These are phyloP conservation scores for Penicillium manginii DNA, from an alignment of 495 filamentous ascomycete genomes.

Conservation along the genomic window DNA sequence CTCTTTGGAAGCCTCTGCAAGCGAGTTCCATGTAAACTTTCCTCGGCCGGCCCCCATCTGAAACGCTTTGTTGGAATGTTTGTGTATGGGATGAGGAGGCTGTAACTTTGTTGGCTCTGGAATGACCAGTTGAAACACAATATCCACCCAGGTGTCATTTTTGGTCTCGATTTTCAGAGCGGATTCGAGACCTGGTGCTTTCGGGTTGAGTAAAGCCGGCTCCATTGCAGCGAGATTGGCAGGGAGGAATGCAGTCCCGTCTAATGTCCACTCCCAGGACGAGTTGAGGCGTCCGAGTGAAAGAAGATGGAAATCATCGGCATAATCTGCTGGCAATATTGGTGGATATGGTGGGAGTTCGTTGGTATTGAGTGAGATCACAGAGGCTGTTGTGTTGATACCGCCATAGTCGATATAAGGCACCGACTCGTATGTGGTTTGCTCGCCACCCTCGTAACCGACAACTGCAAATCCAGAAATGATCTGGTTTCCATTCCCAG, in stretches of 20 bases:
- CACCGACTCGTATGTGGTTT: conserved; percentile 16
- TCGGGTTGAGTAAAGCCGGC: conserved; percentile 41
- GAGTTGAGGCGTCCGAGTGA: conserved; percentile 34
- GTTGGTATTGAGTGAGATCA: conserved; percentile 35
- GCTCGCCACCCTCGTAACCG: conserved; percentile 29
- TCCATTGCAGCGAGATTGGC: conserved; percentile 13
- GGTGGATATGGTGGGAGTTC: conserved; percentile 41
- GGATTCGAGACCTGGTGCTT: conserved; percentile 18
- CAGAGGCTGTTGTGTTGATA: conserved; percentile 29
- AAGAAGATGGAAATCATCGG: conserved; percentile 43
- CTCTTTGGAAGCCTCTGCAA: conserved; percentile 44
- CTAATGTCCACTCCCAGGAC: conserved; percentile 47
- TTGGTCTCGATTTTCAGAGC: conserved; percentile 46
- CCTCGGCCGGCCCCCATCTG: conserved; percentile 48
- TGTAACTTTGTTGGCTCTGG: conserved; percentile 18
- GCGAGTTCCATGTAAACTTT: conserved; percentile 42
- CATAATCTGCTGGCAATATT: conserved; percentile 28
- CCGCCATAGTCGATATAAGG: conserved; percentile 49
- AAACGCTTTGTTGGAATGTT: conserved; percentile 57
- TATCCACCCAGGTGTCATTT: conserved; percentile 57
- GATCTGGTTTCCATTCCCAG: conserved; percentile 36
- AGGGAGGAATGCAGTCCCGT: conserved; percentile 27
- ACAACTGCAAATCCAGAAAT: conserved; percentile 35
- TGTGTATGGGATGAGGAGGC: conserved; percentile 56
- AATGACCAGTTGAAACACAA: conserved; percentile 43